These are phyloP conservation scores for Podila epicladia DNA, from an alignment of 192 early-diverging fungal species.

Conservation along the genomic window DNA sequence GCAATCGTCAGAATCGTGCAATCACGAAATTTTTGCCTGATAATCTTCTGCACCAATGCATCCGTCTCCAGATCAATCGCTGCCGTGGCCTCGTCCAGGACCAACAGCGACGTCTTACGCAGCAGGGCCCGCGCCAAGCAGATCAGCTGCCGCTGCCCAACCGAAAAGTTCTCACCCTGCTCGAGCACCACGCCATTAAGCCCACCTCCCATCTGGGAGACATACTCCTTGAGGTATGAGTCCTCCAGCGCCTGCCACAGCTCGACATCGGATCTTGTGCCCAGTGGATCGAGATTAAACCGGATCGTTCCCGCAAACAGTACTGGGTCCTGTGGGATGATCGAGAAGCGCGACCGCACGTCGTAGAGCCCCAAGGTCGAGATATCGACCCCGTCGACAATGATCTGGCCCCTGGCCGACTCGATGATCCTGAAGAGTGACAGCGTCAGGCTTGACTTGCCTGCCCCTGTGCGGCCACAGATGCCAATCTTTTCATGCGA, in stretches of 20 bases:
- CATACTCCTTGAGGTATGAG: constrained; percentile 71
- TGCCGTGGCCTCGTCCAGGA: constrained; percentile 71
- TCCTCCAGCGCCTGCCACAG: constrained; percentile 77
- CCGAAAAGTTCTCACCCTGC: constrained; percentile 85
- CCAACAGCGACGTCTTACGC: constrained; percentile 53
- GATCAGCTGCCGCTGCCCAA: constrained; percentile 79
- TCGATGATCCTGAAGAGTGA: constrained; percentile 57
- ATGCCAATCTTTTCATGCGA: constrained; percentile 70
- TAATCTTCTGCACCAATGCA: constrained; percentile 51
- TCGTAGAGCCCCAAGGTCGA: constrained; percentile 47
- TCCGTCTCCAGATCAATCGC: constrained; percentile 55
- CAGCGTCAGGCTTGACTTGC: constrained; percentile 57
- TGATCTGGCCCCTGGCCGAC: constrained; percentile 58
- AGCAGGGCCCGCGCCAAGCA: constrained; percentile 77
- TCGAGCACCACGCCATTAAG: constrained; percentile 79
- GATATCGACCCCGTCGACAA: constrained; percentile 41
- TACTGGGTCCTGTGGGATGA: constrained; percentile 80
- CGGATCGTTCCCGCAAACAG: constrained; percentile 66
- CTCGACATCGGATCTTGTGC: constrained; percentile 54
- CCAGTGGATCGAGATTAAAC: constrained; percentile 68
- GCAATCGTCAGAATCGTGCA: constrained; percentile 69
- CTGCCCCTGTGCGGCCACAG: constrained; percentile 60
- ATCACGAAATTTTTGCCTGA: constrained; percentile 48
- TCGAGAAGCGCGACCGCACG: constrained; percentile 66
- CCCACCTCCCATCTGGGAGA: constrained; percentile 68